Conservation (phyloP, 371 early-diverging fungal genomes). For the Phascolomyces articulosus region DNA sequence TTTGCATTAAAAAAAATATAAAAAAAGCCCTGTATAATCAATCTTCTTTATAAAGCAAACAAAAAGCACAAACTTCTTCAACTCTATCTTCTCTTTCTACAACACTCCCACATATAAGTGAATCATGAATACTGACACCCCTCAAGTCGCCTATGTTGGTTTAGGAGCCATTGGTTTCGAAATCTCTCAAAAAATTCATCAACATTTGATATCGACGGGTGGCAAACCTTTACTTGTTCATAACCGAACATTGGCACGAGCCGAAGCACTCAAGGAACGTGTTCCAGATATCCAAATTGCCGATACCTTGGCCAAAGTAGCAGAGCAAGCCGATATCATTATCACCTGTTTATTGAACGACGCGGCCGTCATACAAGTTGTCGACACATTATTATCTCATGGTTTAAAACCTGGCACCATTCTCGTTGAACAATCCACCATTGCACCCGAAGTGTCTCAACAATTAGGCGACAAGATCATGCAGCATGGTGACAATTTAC, state of each 20-base stretch:
- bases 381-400: conserved; percentile 15
- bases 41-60: too few relatives aligned
- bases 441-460: conserved; percentile 28
- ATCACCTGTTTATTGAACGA: conserved; percentile 57
- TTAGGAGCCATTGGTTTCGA: conserved; percentile 58
- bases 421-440: conserved; percentile 48
- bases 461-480: conserved; percentile 15
- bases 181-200: conserved; percentile 48
- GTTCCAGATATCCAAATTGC: conserved; percentile 31
- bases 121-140: conserved; percentile 6
- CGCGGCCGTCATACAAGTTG: conserved; percentile 37
- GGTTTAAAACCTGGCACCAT: conserved; percentile 29
- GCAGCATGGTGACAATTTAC: conserved; percentile 7
- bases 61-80: too few relatives aligned
- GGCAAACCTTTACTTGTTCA: conserved; percentile 43
- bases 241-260: conserved; percentile 55
- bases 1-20: background rate
- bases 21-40: background rate
- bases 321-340: conserved; percentile 44
- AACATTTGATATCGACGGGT: conserved; percentile 16
- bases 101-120: background rate
- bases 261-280: conserved; percentile 24
- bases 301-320: conserved; percentile 29
- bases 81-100: too few relatives aligned
- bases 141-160: conserved; percentile 55